Percentiles rank a stretch among this genome's conserved stretches.
phyloP scores from a whole-genome alignment of 2,329 filamentous ascomycete species.

The Microcyclospora tardicrescens region DNA sequence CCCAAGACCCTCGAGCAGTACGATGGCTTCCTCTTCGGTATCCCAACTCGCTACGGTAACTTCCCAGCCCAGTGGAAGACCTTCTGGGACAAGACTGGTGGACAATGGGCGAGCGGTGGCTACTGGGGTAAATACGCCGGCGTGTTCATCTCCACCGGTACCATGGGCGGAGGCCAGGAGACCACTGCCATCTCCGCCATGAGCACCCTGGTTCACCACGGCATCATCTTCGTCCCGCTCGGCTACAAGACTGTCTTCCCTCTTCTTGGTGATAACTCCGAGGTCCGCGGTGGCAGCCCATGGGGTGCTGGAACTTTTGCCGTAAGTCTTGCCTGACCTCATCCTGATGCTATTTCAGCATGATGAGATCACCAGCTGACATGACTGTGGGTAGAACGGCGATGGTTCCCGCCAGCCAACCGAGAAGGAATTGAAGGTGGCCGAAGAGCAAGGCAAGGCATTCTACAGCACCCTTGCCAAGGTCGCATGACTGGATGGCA shows the following conservation, averaged over 20 bases:
- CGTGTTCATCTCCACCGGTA: constrained; percentile 79
- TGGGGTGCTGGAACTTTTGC: constrained; percentile 95
- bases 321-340: constrained; percentile 6
- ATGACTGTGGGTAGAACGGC: constrained; percentile 27
- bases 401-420: constrained; percentile 79
- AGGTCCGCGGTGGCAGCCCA: constrained; percentile 74
- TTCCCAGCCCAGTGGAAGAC: constrained; percentile 92
- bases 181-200: constrained; percentile 67
- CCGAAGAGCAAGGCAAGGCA: constrained; percentile 65
- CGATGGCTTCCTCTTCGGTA: constrained; percentile 81
- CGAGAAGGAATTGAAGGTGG: constrained; percentile 62
- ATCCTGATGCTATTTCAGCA: neutral
- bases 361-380: constrained; percentile 1
- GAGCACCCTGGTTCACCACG: constrained; percentile 83
- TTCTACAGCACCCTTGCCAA: constrained; percentile 72
- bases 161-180: constrained; percentile 83
- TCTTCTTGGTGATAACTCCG: constrained; percentile 55
- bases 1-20: constrained; percentile 54
- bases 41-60: constrained; percentile 93
- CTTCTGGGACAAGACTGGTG: constrained; percentile 82
- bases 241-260: constrained; percentile 74
- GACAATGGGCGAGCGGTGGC: constrained; percentile 65
- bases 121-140: constrained; percentile 71
- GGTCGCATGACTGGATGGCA: constrained; percentile 67
- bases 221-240: constrained; percentile 89